Percentiles rank a stretch among this genome's conserved stretches.
Evolutionary conservation across 2,329 filamentous ascomycete species (phyloP).

Genomic region (Nakataea oryzae): DNA sequence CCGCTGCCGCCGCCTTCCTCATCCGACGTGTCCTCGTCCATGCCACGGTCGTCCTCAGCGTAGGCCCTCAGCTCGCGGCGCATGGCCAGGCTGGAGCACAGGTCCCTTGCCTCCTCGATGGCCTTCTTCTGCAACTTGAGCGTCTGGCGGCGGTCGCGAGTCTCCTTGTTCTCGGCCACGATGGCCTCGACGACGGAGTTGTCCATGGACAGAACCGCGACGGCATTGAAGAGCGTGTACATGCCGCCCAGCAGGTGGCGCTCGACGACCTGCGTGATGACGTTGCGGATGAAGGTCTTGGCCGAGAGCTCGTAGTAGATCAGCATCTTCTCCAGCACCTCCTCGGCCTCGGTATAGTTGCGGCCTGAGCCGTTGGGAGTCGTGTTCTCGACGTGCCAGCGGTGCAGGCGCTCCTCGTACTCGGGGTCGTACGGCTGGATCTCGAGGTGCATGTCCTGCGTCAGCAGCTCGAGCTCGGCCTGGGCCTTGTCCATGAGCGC

Average conservation of each 20-base stretch:
- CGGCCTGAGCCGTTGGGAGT: conserved; percentile 26
- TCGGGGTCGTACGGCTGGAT: conserved; percentile 43
- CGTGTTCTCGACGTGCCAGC: conserved; percentile 28
- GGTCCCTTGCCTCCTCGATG: conserved; percentile 37
- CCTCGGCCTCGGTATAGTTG: conserved; percentile 38
- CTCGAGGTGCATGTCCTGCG: conserved; percentile 40
- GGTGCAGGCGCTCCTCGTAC: conserved; percentile 37
- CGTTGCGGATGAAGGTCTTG: conserved; percentile 40
- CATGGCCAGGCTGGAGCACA: conserved; percentile 40
- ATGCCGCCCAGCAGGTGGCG: conserved; percentile 39
- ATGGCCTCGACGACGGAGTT: conserved; percentile 35
- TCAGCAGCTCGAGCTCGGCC: conserved; percentile 31
- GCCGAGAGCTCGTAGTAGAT: conserved; percentile 44
- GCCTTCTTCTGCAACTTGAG: conserved; percentile 37
- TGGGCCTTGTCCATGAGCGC: conserved; percentile 34
- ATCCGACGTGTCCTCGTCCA: conserved; percentile 16
- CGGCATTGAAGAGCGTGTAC: conserved; percentile 39
- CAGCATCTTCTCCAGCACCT: conserved; percentile 44
- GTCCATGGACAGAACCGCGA: conserved; percentile 37
- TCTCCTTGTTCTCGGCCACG: conserved; percentile 42
- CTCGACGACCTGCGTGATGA: conserved; percentile 41
- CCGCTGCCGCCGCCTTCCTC: conserved; percentile 11
- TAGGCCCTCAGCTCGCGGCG: conserved; percentile 33
- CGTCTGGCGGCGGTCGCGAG: conserved; percentile 33
- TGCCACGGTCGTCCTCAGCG: conserved; percentile 13